Evolutionary conservation across 2,329 filamentous ascomycete genomes (phyloP), one percentile per base, ranked within the genome.

Genomic region (Cladosporium sp.): DNA sequence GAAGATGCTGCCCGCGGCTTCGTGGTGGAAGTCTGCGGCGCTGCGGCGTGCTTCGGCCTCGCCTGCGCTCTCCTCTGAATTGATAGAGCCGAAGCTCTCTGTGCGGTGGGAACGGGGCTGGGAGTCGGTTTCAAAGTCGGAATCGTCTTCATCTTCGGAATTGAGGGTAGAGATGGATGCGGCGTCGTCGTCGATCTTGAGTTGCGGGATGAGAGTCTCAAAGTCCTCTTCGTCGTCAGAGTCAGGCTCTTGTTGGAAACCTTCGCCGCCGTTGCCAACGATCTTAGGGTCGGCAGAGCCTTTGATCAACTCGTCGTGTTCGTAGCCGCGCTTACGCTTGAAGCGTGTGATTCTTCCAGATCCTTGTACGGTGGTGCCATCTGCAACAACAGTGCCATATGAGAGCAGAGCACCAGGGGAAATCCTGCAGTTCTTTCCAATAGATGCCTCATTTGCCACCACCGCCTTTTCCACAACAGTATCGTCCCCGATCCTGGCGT

Each of bases 1-100:
- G 54, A 91, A 78, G n/a, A 97, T 79, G 53, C 88, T 92, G 56
- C 84, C 78, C 3, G 92, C 87, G 20, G 92, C 92, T 62, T 96
- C 92, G 54, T 85, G 78, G 66, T 95, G 88, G 77, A 97, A 97
- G 51, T 83, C 76, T 51, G 78, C 76, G 18, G 77, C 72, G 51
- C 69, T 71, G 25, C 69, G 45, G 33, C 57, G 53, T 71, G 73
- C 57, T 36, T 62, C 60, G 7, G 49, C 51, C 30, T 51, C 49
- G 18, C 42, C 42, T 18, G 57, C 61, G 43, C 76, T 77, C 46
- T 82, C 78, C 13, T 83, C 81, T 1, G 86, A 90, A 30, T 84
- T 78, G 62, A 91, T 55, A 0, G 86, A 90, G 35, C 85, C 78
- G 47, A 67, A 67, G 52, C 64, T 67, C 35, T 62, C 64, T 16